Evolutionary conservation across 2,329 filamentous ascomycete species (phyloP), one percentile per base, ranked within the genome.

Genomic region (Ascosphaera aggregata): DNA sequence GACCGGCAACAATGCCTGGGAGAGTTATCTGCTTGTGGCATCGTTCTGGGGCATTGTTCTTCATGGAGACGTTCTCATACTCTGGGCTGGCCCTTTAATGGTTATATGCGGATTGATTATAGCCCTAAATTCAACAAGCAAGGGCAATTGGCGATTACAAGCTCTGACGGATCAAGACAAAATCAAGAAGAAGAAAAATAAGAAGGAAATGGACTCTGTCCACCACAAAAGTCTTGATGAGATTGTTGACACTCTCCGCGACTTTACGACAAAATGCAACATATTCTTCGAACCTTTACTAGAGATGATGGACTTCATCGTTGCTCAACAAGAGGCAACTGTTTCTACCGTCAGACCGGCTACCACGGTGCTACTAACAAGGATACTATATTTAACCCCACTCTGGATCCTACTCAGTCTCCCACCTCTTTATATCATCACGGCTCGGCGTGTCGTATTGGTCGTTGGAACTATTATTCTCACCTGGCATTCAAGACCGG

Each of bases 181-280:
- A 27, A 11, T 7, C 11, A 27, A 11, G 0, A 70, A 69, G 4
- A 71, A 76, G 53, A 76, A 71, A 50, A 67, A 67, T 40, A 60
- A 57, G 22, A 63, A 69, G 40, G 80, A 82, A 48, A 71, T 67
- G 4, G 73, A 68, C 43, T 76, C 75, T 34, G 75, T 77, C 43
- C 80, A 89, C 49, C 81, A 93, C 51, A 94, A 94, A 63, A 94
- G 84, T 38, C 60, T 98, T 39, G 89, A 98, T 54, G 89, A 98
- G 60, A 98, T 98, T 43, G 80, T 98, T 41, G 85, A 95, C 48
- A 92, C 81, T 0, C 61, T 98, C 35, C 82, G 84, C 54, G 74
- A 84, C 46, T 81, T 98, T 48, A 95, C 86, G 0, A 79, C 77
- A 3, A 71, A 89, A 37, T 94, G 89, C 58, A 93, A 94, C 55